A percentile compares a stretch with the other conserved stretches of the same genome.
phyloP scores from a whole-genome alignment of 1,284 basidiomycete species.

The Papiliotrema terrestris region DNA sequence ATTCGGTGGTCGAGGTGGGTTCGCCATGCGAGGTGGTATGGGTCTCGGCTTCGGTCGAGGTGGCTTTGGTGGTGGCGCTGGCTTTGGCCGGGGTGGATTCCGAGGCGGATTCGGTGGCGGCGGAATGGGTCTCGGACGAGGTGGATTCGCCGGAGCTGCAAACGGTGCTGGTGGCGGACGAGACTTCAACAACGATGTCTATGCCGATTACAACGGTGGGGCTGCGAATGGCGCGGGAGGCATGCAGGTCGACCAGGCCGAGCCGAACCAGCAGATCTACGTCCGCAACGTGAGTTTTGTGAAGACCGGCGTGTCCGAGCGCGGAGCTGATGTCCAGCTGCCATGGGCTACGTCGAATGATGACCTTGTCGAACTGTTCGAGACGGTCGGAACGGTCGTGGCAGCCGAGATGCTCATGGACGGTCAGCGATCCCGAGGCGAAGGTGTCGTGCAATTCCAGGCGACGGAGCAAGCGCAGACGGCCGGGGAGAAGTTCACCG shows the following conservation, averaged over 20 bases:
- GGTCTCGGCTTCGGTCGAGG: slow-evolving; percentile 53
- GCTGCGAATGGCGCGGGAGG: slow-evolving; percentile 20
- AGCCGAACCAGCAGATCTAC: slow-evolving; percentile 94
- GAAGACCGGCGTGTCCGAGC: neutral
- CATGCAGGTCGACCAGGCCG: slow-evolving; percentile 50
- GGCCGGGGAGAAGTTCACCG: slow-evolving; percentile 88
- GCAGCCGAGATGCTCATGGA: slow-evolving; percentile 92
- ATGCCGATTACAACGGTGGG: slow-evolving; percentile 50
- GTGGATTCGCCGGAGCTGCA: slow-evolving; percentile 8
- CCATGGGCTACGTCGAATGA: slow-evolving; percentile 99
- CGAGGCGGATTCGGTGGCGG: slow-evolving; percentile 52
- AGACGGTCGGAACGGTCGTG: slow-evolving; percentile 92
- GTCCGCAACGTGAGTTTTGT: slow-evolving; percentile 82
- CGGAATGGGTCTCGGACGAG: slow-evolving; percentile 48
- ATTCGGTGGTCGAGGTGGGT: slow-evolving; percentile 20
- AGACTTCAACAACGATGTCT: slow-evolving; percentile 44
- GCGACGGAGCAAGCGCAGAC: slow-evolving; percentile 84
- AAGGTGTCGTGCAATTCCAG: slow-evolving; percentile 93
- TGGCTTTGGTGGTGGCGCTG: slow-evolving; percentile 50
- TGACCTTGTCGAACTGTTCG: slow-evolving; percentile 94
- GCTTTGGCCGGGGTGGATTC: slow-evolving; percentile 58
- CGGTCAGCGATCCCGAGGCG: slow-evolving; percentile 83
- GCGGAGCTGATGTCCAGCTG: slow-evolving; percentile 55
- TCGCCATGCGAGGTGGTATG: slow-evolving; percentile 58
- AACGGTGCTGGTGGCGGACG: slow-evolving; percentile 49